These are phyloP conservation scores for Nitzschia inconspicua DNA, from an alignment of 108 stramenopile species.

Conservation along the genomic window DNA sequence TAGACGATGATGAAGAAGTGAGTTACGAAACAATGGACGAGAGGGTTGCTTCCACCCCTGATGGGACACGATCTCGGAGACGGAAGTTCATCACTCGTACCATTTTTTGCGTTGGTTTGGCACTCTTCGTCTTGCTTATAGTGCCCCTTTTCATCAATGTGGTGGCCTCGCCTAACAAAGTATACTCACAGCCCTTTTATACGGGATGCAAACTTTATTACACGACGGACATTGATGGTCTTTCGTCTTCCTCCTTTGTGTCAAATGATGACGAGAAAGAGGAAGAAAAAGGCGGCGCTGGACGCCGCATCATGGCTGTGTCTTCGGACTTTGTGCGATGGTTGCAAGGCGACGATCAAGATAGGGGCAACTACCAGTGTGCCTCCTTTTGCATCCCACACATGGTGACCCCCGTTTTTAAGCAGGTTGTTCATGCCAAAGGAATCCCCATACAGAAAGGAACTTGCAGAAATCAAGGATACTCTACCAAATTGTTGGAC, in stretches of 20 bases:
- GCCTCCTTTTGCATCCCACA: slow-evolving; percentile 55
- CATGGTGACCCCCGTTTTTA: slow-evolving; percentile 28
- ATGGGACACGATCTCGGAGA: not conserved
- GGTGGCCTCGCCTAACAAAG: slow-evolving; percentile 25
- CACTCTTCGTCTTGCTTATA: not conserved
- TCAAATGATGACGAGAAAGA: not conserved
- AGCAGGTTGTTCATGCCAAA: slow-evolving; percentile 2
- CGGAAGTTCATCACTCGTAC: not conserved
- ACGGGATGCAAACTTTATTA: slow-evolving; percentile 49
- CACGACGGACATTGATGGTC: slow-evolving; percentile 34
- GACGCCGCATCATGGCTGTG: not conserved
- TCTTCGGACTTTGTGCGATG: slow-evolving; percentile 1
- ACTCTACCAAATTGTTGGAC: slow-evolving; percentile 36
- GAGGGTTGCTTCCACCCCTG: not conserved
- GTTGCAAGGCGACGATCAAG: slow-evolving; percentile 16
- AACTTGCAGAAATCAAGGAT: slow-evolving; percentile 40
- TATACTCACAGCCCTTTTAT: slow-evolving; percentile 30
- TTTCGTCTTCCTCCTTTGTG: slow-evolving; percentile 1
- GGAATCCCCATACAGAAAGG: slow-evolving; percentile 25
- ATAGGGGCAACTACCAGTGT: slow-evolving; percentile 25
- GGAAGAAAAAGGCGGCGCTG: slow-evolving; percentile 11
- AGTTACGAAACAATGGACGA: slow-evolving; percentile 10
- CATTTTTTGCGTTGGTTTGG: not conserved
- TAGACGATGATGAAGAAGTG: not conserved
- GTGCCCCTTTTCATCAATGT: slow-evolving; percentile 4